Percentiles rank a stretch among this genome's conserved stretches.
Evolutionary conservation across 345 rosid species (phyloP).

Genomic region (Theobroma cacao): DNA sequence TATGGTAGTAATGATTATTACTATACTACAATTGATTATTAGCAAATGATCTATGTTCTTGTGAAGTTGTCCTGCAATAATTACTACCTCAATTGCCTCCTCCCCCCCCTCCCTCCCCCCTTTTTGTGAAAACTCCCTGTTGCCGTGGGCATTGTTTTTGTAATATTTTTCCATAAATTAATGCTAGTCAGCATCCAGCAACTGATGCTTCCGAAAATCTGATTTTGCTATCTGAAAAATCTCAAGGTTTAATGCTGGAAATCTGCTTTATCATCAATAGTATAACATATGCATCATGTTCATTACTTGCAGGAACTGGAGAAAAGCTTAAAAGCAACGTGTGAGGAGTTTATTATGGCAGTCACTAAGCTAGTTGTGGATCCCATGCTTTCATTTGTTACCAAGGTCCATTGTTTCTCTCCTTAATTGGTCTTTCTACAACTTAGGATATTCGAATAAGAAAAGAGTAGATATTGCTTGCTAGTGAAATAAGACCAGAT

Average conservation of each 20-base stretch:
- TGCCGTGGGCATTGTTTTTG: not conserved
- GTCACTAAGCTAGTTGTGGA: conserved; percentile 94
- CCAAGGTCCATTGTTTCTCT: conserved; percentile 61
- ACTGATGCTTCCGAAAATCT: not conserved
- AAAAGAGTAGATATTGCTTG: not conserved
- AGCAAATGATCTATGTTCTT: not conserved
- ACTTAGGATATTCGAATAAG: not conserved
- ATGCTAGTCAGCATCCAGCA: not conserved
- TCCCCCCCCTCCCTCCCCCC: not conserved
- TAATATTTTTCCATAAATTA: not conserved
- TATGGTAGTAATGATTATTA: no score
- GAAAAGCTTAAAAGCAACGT: conserved; percentile 89
- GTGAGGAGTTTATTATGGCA: conserved; percentile 98
- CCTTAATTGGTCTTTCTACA: not conserved
- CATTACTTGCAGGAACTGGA: conserved; percentile 74
- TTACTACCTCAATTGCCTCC: not conserved
- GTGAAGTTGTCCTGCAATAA: not conserved
- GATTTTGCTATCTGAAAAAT: not conserved
- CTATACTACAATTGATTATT: no score
- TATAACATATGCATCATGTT: not conserved
- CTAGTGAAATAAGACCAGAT: not conserved
- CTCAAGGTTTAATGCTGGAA: not conserved
- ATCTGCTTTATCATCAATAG: not conserved
- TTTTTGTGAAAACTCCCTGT: not conserved
- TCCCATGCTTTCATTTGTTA: conserved; percentile 97